phyloP scores from a whole-genome alignment of 768 basidiomycete genomes.

The Tricholoma matsutake region DNA sequence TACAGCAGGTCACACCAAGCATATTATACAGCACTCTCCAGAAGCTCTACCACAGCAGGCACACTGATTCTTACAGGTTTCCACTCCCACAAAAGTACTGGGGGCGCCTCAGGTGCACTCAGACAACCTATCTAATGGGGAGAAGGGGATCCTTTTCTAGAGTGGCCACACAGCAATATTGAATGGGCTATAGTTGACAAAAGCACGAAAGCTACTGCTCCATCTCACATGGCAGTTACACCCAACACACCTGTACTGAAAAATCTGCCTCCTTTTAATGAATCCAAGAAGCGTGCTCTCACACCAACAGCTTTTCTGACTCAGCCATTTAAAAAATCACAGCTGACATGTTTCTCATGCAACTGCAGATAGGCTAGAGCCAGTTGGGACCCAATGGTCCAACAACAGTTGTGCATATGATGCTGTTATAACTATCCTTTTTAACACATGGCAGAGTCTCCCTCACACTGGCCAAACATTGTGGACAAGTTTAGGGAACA shows the following conservation, averaged over 20 bases:
- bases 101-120: slow-evolving; percentile 20
- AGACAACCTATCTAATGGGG: slow-evolving; percentile 19
- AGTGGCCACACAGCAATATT: background rate
- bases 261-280: background rate
- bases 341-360: no score
- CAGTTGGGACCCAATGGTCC: slow-evolving; percentile 17
- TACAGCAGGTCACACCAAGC: background rate
- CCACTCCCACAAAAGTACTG: slow-evolving; percentile 16
- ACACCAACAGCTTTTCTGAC: background rate
- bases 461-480: background rate
- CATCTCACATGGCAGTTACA: background rate
- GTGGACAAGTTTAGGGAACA: background rate
- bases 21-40: background rate
- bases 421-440: slow-evolving; percentile 18
- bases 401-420: slow-evolving; percentile 30
- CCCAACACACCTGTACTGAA: background rate
- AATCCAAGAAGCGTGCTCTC: background rate
- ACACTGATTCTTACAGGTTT: slow-evolving; percentile 32
- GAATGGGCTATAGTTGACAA: background rate
- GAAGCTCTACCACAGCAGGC: slow-evolving; percentile 15
- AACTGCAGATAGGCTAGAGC: background rate
- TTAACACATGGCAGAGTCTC: slow-evolving; percentile 14
- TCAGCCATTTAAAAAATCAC: no score
- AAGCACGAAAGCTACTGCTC: background rate
- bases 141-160: slow-evolving; percentile 5